Evolutionary conservation across 805 yeast species (phyloP), one percentile per base, ranked within the genome.

Genomic region (Lipomyces starkeyi): DNA sequence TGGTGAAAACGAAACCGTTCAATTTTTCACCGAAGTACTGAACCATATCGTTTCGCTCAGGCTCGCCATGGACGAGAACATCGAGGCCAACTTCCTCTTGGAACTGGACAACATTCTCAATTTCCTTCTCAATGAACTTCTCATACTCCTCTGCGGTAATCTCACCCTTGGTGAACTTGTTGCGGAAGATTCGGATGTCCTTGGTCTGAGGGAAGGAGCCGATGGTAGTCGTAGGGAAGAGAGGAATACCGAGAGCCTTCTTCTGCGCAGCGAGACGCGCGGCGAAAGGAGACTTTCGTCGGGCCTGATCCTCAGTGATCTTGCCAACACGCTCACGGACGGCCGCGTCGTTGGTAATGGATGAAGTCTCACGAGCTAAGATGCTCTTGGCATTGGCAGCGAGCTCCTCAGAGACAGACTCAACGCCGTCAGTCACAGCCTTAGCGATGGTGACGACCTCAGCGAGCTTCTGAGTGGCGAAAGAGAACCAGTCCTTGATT

Each of bases 121-220:
- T 95, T 87, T 95, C 98, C 85, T 92, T 85, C 86, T 95, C 91
- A 83, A 95, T 95, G 88, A 95, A 95, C 80, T 88, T 83, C 84
- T 95, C 97, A 86, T 95, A 95, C 83, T 93, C 93, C 84, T 91
- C 97, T 81, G 92, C 89, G 79, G 98, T 83, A 80, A 95, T 89
- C 79, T 91, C 90, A 82, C 99, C 99, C 89, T 95, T 95, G 83
- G 91, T 86, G 85, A 91, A 93, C 86, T 94, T 95, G 90, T 94
- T 93, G 88, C 99, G 94, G 91, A 91, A 90, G 82, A 93, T 84
- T 87, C 99, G 91, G 85, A 95, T 95, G 83, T 95, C 99, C 87
- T 93, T 92, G 83, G 99, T 95, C 88, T 95, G 99, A 78, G 99
- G 99, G 98, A 95, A 95, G 74, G 99, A 95, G 83, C 99, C 99